phyloP scores from a whole-genome alignment of 148 eudicot genomes.

The Cornus controversa region DNA sequence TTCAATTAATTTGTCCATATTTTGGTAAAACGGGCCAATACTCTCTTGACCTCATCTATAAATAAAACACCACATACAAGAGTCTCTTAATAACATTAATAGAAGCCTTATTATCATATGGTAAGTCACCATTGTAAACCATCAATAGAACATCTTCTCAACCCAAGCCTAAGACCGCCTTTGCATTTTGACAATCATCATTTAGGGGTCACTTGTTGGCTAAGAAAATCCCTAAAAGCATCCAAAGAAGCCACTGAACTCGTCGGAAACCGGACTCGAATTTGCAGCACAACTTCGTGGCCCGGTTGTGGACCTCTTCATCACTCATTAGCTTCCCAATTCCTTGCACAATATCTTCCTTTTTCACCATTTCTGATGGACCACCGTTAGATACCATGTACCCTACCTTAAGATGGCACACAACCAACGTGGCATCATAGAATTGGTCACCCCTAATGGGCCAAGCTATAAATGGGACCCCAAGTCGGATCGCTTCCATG shows the following conservation, averaged over 20 bases:
- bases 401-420: conserved; percentile 43
- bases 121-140: not conserved
- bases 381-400: conserved; percentile 30
- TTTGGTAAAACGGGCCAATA: no score
- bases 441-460: conserved; percentile 74
- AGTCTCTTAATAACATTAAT: no score
- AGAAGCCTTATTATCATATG: not conserved
- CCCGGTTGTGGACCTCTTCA: conserved; percentile 39
- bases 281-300: conserved; percentile 20
- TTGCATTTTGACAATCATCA: no score
- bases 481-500: conserved; percentile 47
- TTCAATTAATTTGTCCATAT: no score
- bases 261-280: conserved; percentile 44
- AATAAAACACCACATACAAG: not conserved
- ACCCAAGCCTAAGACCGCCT: no score
- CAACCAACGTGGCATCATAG: conserved; percentile 54
- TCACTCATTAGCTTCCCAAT: conserved; percentile 51
- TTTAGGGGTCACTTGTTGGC: not conserved
- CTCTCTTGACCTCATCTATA: no score
- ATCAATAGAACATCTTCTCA: not conserved
- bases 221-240: conserved; percentile 34
- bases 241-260: conserved; percentile 49
- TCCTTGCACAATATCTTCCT: conserved; percentile 43
- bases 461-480: conserved; percentile 65
- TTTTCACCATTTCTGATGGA: conserved; percentile 27